phyloP scores from a whole-genome alignment of 2,329 filamentous ascomycete genomes.

The Aspergillus piperis region DNA sequence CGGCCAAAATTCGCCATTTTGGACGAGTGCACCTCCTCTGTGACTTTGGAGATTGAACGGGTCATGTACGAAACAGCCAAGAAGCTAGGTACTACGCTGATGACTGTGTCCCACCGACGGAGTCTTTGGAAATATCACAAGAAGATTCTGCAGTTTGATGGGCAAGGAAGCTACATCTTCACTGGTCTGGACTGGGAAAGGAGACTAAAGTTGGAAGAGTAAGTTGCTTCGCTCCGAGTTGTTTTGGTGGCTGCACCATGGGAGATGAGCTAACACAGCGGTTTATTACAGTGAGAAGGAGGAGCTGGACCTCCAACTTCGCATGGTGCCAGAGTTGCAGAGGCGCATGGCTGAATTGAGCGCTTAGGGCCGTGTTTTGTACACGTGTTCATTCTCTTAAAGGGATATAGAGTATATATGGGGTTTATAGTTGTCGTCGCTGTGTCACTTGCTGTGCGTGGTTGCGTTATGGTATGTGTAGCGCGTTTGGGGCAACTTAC shows the following conservation, averaged over 20 bases:
- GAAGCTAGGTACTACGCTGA: constrained; percentile 84
- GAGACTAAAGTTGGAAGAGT: constrained; percentile 82
- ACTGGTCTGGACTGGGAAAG: constrained; percentile 85
- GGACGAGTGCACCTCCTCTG: constrained; percentile 92
- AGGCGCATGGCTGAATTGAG: constrained; percentile 79
- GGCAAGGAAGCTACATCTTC: constrained; percentile 88
- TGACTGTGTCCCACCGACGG: constrained; percentile 90
- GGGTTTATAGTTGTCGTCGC: background rate
- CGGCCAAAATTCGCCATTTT: constrained; percentile 89
- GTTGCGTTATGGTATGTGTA: background rate
- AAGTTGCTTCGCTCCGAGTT: constrained; percentile 32
- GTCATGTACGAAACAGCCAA: constrained; percentile 98
- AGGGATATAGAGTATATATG: background rate
- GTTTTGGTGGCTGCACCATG: background rate
- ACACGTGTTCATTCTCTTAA: background rate
- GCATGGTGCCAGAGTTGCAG: constrained; percentile 86
- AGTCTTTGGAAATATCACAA: constrained; percentile 97
- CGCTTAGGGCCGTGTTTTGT: constrained; percentile 32
- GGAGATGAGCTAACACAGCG: background rate
- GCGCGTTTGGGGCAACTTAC: background rate
- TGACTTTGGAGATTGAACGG: constrained; percentile 93
- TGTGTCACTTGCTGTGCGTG: background rate
- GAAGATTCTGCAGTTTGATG: constrained; percentile 94
- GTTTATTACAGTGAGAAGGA: constrained; percentile 70
- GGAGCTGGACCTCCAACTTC: constrained; percentile 80